These are phyloP conservation scores for Neurospora sp. DNA, from an alignment of 495 filamentous ascomycete species.

Conservation along the genomic window DNA sequence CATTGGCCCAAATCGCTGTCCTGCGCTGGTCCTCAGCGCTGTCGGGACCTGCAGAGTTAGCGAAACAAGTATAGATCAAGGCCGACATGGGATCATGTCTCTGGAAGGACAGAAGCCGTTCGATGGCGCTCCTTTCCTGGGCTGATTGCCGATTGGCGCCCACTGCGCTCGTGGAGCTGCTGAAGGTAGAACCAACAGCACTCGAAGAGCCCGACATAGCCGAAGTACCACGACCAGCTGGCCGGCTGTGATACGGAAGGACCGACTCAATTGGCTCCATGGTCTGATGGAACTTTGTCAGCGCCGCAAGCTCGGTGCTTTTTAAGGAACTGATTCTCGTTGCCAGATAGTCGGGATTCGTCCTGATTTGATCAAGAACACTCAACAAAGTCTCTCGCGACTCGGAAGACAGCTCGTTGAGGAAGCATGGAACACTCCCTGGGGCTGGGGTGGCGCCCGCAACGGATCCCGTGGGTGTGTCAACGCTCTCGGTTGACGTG, in stretches of 20 bases:
- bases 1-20: conserved; percentile 76
- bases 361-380: conserved; percentile 73
- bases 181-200: conserved; percentile 5
- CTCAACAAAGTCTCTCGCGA: conserved; percentile 64
- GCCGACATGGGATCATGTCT: conserved; percentile 78
- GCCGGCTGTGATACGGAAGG: conserved; percentile 57
- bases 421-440: conserved; percentile 55
- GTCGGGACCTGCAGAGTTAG: conserved; percentile 71
- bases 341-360: conserved; percentile 78
- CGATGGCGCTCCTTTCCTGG: conserved; percentile 44
- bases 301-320: conserved; percentile 58
- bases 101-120: conserved; percentile 70
- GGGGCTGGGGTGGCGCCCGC: conserved; percentile 23
- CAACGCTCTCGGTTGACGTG: conserved; percentile 35
- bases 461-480: conserved; percentile 29
- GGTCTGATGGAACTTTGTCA: conserved; percentile 64
- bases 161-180: conserved; percentile 9
- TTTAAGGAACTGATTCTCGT: conserved; percentile 64
- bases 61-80: conserved; percentile 81
- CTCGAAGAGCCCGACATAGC: conserved; percentile 9
- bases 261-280: conserved; percentile 75
- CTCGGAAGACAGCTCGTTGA: conserved; percentile 68
- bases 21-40: conserved; percentile 62
- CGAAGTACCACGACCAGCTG: conserved; percentile 19
- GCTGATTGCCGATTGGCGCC: conserved; percentile 12